Evolutionary conservation across 192 early-diverging fungal genomes (phyloP).

Genomic region (Backusella westeae): DNA sequence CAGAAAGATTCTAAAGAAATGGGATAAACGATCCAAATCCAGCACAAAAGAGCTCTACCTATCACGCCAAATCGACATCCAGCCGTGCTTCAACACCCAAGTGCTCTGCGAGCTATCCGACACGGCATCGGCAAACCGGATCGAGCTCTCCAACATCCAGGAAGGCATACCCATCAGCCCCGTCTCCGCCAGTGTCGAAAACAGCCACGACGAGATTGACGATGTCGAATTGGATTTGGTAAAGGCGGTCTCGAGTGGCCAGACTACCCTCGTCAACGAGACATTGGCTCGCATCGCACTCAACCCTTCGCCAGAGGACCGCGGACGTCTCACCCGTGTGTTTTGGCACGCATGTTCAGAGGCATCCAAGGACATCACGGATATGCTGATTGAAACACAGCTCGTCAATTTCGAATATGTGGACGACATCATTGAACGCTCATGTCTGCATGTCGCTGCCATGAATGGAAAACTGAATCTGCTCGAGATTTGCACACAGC

Average conservation of each 20-base stretch:
- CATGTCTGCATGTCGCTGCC: conserved; percentile 85
- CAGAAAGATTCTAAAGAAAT: conserved; percentile 99
- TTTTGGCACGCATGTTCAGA: conserved; percentile 74
- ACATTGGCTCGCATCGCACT: conserved; percentile 46
- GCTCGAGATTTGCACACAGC: conserved; percentile 44
- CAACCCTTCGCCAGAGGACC: conserved; percentile 45
- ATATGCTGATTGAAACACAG: conserved; percentile 61
- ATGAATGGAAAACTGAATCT: conserved; percentile 75
- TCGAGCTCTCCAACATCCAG: conserved; percentile 72
- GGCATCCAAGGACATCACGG: conserved; percentile 49
- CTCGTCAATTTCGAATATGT: conserved; percentile 76
- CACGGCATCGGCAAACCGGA: conserved; percentile 68
- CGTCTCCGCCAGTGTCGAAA: not conserved
- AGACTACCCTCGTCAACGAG: conserved; percentile 46
- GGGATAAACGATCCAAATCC: conserved; percentile 98
- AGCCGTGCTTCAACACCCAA: conserved; percentile 96
- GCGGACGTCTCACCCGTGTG: conserved; percentile 63
- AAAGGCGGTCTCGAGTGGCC: conserved; percentile 47
- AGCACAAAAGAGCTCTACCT: conserved; percentile 98
- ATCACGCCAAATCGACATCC: conserved; percentile 94
- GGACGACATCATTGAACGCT: conserved; percentile 94
- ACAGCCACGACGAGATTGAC: conserved; percentile 41
- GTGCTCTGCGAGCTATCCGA: conserved; percentile 90
- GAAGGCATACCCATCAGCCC: conserved; percentile 39
- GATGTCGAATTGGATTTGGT: conserved; percentile 59